Base-by-base conservation (phyloP, 2,329 filamentous ascomycete species). In the Fonsecaea pedrosoi region DNA sequence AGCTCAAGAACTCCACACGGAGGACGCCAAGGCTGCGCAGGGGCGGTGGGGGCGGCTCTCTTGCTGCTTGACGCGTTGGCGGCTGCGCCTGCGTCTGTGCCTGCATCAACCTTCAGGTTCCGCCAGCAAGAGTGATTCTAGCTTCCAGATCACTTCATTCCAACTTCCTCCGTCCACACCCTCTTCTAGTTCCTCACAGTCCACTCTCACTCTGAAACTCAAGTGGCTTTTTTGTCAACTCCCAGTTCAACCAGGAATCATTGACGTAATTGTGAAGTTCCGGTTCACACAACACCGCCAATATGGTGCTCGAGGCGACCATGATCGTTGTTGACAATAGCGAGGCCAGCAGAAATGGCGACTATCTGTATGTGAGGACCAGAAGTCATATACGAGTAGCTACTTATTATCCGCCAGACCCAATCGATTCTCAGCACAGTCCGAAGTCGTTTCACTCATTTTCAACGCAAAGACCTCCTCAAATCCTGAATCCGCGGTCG, bases 271-370 rank as follows among this genome's bases (percentile, higher is more conserved):
- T 40, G 12, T 8, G 9, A 15, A 25, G 21, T 6, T 37, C 30
- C 34, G 10, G 12, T 10, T 54, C 38, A 2, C 40, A 30, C n/a
- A 38, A 30, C 34, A 75, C 80, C 80, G 82, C 80, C 88, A 94
- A 86, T 77, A 99, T 99, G 95, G 92, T 90, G 82, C 90, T 99
- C 82, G 95, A 99, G 89, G 96, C 95, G 83, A 96, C 96, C 71
- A 98, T 99, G 94, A 92, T 99, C 70, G 89, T 88, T 79, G 92
- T 98, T 77, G 95, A 99, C 87, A 99, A 98, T 86, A 97, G 94
- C 84, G 95, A 99, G 84, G 94, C 91, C 83, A 96, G 92, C 84
- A 89, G 95, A 78, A 99, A 99, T 82, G 95, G 96, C 78, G 95
- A 99, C 80, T 90, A 90, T 78, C 84, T 89, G 86, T 87, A 82